Evolutionary conservation across 2,329 filamentous ascomycete genomes (phyloP), one percentile per base, ranked within the genome.

Genomic region (Colletotrichum tofieldiae): DNA sequence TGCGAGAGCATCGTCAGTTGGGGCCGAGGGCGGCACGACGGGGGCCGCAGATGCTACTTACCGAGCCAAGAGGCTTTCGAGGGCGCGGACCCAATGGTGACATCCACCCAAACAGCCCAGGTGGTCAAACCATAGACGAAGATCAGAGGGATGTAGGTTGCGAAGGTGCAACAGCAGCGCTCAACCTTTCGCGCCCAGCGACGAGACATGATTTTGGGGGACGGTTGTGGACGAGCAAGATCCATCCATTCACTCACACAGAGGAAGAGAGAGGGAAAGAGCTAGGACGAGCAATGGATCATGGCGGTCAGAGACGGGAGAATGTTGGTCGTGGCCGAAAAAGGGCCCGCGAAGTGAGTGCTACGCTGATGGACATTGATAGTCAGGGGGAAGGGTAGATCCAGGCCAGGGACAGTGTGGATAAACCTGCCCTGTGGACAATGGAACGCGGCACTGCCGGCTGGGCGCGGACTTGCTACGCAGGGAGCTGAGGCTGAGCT

Each of bases 111-210:
- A n/a, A 93, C 90, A 2, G 94, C 95, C 96, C 96, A 99, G 14
- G 93, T 93, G n/a, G 94, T 96, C 76, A 98, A 82, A 67, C 93
- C 89, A 79, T 98, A 98, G 71, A 98, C 94, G 79, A 98, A 98
- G 37, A 86, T 86, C 23, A 98, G 87, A n/a, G 96, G 96, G 76
- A 97, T 94, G 82, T 95, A 98, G 35, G 91, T 93, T 65, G 93
- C 87, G 73, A 91, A 89, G 54, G 88, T 85, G 84, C 95, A 98
- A 86, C 95, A 98, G 79, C 90, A 92, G 61, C 95, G 93, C 87
- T 98, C 95, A 77, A 93, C 65, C 80, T 88, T 90, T 75, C 93
- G 88, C 60, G 90, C 92, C 86, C 90, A 93, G 78, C 89, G 87
- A 77, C 88, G 88, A 79, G 86, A 82, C 87, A 90, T 90, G 75